Percentiles rank a stretch among this genome's conserved stretches.
Evolutionary conservation across 148 eudicot genomes (phyloP).

Genomic region (Silene uniflora): DNA sequence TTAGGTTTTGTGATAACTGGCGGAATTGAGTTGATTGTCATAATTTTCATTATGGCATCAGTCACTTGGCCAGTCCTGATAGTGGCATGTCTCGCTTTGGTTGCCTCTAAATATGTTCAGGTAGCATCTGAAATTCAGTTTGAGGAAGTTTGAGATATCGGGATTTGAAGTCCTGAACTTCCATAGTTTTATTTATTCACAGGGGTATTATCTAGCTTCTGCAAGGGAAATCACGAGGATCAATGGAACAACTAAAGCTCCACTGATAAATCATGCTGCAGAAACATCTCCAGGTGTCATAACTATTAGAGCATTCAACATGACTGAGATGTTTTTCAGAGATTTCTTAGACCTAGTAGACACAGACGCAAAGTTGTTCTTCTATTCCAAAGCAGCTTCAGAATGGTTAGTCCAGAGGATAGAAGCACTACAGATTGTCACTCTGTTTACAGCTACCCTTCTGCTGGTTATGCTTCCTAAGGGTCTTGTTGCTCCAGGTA

Average conservation of each 20-base stretch:
- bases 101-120: background rate
- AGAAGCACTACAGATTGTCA: slow-evolving; percentile 60
- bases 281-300: too few relatives aligned
- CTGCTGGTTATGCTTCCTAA: slow-evolving; percentile 47
- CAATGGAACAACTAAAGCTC: too few relatives aligned
- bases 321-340: too few relatives aligned
- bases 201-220: too few relatives aligned
- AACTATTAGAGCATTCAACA: too few relatives aligned
- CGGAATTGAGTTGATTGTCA: slow-evolving; percentile 3
- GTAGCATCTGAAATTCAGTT: too few relatives aligned
- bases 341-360: slow-evolving; percentile 54
- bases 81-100: slow-evolving; percentile 38
- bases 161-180: too few relatives aligned
- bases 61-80: slow-evolving; percentile 47
- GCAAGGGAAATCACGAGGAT: too few relatives aligned
- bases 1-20: slow-evolving; percentile 33
- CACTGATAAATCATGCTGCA: too few relatives aligned
- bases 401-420: slow-evolving; percentile 12
- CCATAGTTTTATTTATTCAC: background rate
- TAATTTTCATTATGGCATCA: slow-evolving; percentile 10
- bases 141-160: too few relatives aligned
- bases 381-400: slow-evolving; percentile 2
- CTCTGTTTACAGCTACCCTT: slow-evolving; percentile 48
- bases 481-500: slow-evolving; percentile 52
- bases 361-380: slow-evolving; percentile 48